Conservation (phyloP, 2,329 filamentous ascomycete species). For the Claviceps sp. region DNA sequence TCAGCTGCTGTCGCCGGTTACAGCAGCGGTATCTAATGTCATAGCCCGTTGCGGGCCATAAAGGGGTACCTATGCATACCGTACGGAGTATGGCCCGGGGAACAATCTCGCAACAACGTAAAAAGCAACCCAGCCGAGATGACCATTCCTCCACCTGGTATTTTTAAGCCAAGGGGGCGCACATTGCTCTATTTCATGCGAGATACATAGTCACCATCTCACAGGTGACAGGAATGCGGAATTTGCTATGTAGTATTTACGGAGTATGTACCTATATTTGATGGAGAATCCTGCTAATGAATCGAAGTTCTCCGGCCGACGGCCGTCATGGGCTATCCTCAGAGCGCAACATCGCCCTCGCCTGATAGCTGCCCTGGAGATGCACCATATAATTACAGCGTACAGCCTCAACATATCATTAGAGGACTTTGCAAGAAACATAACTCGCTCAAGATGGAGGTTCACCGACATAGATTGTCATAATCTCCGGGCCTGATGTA, state of each 20-base stretch:
- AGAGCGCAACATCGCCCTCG: neutral
- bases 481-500: conserved; percentile 11
- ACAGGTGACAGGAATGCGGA: no score
- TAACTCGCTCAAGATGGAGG: conserved; percentile 3
- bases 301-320: neutral
- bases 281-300: neutral
- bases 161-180: neutral
- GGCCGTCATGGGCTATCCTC: neutral
- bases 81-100: no score
- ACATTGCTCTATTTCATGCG: no score
- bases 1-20: no score
- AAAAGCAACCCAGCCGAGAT: neutral
- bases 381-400: neutral
- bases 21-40: no score
- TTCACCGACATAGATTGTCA: conserved; percentile 18
- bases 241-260: no score
- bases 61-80: no score
- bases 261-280: no score
- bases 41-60: no score
- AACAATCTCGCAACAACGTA: neutral
- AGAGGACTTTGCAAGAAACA: neutral
- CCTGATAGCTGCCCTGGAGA: neutral
- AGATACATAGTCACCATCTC: no score
- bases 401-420: neutral
- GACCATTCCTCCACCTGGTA: neutral